Base-by-base conservation (phyloP, 2,329 filamentous ascomycete genomes). In the Cercospora berteroae region DNA sequence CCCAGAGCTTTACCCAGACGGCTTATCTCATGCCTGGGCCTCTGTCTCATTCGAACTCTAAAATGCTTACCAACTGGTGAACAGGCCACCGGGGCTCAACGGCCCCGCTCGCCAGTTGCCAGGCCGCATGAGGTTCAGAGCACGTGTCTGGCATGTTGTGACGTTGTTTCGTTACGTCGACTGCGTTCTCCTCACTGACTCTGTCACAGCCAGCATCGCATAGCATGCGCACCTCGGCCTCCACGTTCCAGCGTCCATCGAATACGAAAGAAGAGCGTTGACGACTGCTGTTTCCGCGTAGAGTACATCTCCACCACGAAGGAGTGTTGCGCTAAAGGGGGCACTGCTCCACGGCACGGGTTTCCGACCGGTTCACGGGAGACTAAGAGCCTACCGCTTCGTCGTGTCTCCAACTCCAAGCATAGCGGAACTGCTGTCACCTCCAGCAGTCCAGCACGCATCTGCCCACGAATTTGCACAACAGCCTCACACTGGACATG, bases 41-140 rank as follows among this genome's bases (percentile, higher is more conserved):
- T 50, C 58, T 25, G 25, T n/a, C 55, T 39, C n/a, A 42, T 66
- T 25, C 44, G 57, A 69, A 70, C 63, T 62, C 64, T 68, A 70
- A 52, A 52, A 57, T 68, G 23, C n/a, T 44, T 31, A n/a, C 13
- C 31, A 52, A 62, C 18, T 70, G 66, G 63, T 39, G 20, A 29
- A 39, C 60, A 52, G 50, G 36, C 60, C 59, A 20, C 57, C 67
- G 64, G 66, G 61, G 57, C 55, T 27, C 16, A 13, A 58, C 67
- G 63, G 64, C 69, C 64, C 69, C 67, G 69, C 65, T 62, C 25
- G 59, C 59, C 39, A 64, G 63, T 66, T 44, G 44, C 57, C 63
- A 44, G 42, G 62, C 67, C 67, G 67, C 69, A 67, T 69, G 63
- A 67, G 56, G n/a, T 12, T 25, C 60, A 18, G 60, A 48, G 62